These are phyloP conservation scores for Oxytropis ochrocephala DNA, from an alignment of 306 rosid species.

Conservation along the genomic window DNA sequence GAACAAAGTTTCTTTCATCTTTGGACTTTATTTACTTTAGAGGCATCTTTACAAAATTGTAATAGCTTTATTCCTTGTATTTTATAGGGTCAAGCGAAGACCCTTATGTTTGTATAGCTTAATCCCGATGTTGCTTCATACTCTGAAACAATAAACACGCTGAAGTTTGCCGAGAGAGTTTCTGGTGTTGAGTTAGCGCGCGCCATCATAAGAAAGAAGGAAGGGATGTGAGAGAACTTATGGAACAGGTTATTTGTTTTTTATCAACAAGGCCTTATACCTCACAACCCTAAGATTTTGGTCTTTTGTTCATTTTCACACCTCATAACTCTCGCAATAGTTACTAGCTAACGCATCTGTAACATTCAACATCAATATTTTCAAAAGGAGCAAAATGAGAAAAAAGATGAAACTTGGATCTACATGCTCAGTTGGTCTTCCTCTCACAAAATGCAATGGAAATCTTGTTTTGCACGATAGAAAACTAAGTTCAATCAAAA, in stretches of 20 bases:
- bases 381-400: too few species aligned
- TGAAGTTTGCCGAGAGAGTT: slow-evolving; percentile 99
- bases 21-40: too few species aligned
- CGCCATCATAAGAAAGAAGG: slow-evolving; percentile 98
- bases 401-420: too few species aligned
- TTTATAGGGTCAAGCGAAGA: slow-evolving; percentile 88
- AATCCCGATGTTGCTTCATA: slow-evolving; percentile 90
- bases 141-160: slow-evolving; percentile 79
- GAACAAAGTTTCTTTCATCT: too few species aligned
- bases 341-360: background rate
- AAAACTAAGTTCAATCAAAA: too few species aligned
- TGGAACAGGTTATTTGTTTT: slow-evolving; percentile 72
- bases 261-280: slow-evolving; percentile 14
- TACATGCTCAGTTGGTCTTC: too few species aligned
- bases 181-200: slow-evolving; percentile 97
- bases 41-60: slow-evolving; percentile 2
- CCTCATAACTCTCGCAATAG: background rate
- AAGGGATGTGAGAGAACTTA: slow-evolving; percentile 85
- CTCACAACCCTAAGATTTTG: background rate
- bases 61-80: slow-evolving; percentile 9
- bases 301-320: background rate
- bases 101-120: slow-evolving; percentile 97
- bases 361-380: too few species aligned
- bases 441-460: too few species aligned
- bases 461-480: too few species aligned